A percentile compares a stretch with the other conserved stretches of the same genome.
These are phyloP conservation scores for Oryza rufipogon DNA, from an alignment of 176 grass and related monocot species.

Conservation along the genomic window DNA sequence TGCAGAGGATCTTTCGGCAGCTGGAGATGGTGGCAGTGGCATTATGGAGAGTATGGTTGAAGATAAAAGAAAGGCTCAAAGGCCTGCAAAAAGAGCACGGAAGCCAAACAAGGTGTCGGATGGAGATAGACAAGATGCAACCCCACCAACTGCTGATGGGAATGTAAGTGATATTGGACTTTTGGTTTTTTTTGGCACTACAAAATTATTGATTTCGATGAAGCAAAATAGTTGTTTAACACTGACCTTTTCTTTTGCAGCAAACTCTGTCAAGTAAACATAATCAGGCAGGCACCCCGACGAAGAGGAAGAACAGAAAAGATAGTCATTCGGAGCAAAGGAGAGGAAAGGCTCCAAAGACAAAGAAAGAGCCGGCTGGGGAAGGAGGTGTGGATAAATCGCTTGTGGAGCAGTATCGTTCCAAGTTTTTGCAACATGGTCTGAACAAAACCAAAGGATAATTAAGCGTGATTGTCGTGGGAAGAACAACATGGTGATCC, in stretches of 20 bases:
- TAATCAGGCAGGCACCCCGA: constrained; percentile 6
- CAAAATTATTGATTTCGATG: constrained; percentile 23
- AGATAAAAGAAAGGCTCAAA: constrained; percentile 39
- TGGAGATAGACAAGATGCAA: constrained; percentile 11
- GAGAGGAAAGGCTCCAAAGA: constrained; percentile 33
- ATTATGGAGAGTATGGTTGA: background rate
- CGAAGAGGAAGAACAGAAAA: constrained; percentile 59
- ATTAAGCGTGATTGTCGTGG: background rate
- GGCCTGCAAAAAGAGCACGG: constrained; percentile 47
- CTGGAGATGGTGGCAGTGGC: constrained; percentile 23
- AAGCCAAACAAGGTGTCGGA: constrained; percentile 43
- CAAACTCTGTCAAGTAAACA: constrained; percentile 21
- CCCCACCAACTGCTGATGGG: constrained; percentile 16
- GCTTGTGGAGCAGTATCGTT: constrained; percentile 70
- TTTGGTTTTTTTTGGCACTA: background rate
- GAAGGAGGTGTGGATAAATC: constrained; percentile 67
- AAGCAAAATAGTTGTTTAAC: constrained; percentile 4
- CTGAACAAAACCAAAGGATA: constrained; percentile 57
- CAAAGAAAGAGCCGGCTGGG: constrained; percentile 39
- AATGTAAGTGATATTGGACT: constrained; percentile 38
- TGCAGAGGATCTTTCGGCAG: constrained; percentile 11
- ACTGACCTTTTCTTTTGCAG: constrained; percentile 42
- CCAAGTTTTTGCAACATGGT: constrained; percentile 67
- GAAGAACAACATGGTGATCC: background rate
- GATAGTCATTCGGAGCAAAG: constrained; percentile 36